Evolutionary conservation across 495 filamentous ascomycete species (phyloP).

Genomic region (Lentithecium fluviatile): DNA sequence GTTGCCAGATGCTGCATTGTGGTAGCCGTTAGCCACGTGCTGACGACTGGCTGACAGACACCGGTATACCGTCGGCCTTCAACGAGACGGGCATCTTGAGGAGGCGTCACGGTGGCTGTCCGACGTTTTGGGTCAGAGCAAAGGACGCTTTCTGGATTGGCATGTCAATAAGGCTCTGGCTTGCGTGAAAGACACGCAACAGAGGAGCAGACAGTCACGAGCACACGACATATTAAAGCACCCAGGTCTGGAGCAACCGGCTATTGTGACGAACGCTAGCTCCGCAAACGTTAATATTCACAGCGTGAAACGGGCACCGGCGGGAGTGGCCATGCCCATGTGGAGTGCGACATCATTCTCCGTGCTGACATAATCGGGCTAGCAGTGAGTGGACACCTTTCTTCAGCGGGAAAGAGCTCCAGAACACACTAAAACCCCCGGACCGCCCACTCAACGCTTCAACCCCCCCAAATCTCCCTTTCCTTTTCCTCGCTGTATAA

Average conservation of each 20-base stretch:
- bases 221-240: too few species aligned
- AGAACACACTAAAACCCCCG: slow-evolving; percentile 20
- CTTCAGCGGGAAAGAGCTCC: slow-evolving; percentile 9
- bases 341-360: neutral
- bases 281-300: neutral
- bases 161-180: too few species aligned
- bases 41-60: neutral
- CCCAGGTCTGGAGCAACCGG: too few species aligned
- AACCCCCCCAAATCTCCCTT: slow-evolving; percentile 1
- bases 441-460: slow-evolving; percentile 19
- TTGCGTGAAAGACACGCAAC: too few species aligned
- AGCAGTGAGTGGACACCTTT: too few species aligned
- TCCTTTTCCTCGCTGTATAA: slow-evolving; percentile 7
- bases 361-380: neutral
- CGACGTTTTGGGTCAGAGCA: slow-evolving; percentile 8
- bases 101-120: neutral
- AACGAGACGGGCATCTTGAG: neutral
- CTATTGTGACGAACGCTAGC: neutral
- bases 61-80: neutral
- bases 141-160: neutral
- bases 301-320: neutral
- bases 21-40: neutral
- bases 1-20: neutral
- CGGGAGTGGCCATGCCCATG: too few species aligned
- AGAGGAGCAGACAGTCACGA: too few species aligned